phyloP scores from a whole-genome alignment of 176 grass and related monocot species.

The Tillandsia leiboldiana region DNA sequence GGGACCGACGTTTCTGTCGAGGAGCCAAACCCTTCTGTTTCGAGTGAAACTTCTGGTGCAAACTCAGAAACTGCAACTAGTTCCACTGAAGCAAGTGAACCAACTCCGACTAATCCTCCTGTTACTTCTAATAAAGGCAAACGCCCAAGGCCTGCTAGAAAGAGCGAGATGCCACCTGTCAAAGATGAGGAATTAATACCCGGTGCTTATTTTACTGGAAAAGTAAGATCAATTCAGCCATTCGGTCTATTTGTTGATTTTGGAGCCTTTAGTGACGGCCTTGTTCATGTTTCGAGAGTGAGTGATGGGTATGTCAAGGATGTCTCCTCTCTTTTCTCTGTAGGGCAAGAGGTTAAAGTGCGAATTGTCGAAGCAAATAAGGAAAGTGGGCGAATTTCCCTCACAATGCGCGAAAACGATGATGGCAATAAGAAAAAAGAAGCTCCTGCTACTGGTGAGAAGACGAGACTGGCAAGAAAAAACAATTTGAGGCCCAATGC shows the following conservation, averaged over 20 bases:
- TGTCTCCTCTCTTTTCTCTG: conserved; percentile 60
- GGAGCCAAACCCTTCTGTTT: conserved; percentile 39
- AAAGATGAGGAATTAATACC: conserved; percentile 74
- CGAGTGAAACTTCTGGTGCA: conserved; percentile 42
- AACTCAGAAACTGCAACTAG: conserved; percentile 31
- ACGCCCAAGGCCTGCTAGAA: conserved; percentile 32
- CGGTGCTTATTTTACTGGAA: conserved; percentile 67
- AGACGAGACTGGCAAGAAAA: conserved; percentile 27
- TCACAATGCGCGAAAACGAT: conserved; percentile 64
- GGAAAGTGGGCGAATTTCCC: conserved; percentile 59
- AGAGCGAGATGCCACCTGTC: conserved; percentile 58
- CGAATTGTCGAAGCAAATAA: conserved; percentile 66
- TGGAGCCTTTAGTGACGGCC: conserved; percentile 73
- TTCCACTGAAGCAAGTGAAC: conserved; percentile 28
- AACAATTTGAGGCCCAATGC: conserved; percentile 32
- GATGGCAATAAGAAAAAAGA: conserved; percentile 36
- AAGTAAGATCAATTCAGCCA: conserved; percentile 75
- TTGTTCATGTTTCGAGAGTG: conserved; percentile 84
- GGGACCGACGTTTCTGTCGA: conserved; percentile 50
- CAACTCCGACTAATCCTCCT: conserved; percentile 7
- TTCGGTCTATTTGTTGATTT: conserved; percentile 91
- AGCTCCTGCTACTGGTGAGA: conserved; percentile 24
- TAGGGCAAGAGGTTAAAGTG: conserved; percentile 87
- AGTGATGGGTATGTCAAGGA: conserved; percentile 80
- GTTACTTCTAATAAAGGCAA: conserved; percentile 29